Conservation (phyloP, 352 stramenopile genomes). For the Achlya hypogyna region DNA sequence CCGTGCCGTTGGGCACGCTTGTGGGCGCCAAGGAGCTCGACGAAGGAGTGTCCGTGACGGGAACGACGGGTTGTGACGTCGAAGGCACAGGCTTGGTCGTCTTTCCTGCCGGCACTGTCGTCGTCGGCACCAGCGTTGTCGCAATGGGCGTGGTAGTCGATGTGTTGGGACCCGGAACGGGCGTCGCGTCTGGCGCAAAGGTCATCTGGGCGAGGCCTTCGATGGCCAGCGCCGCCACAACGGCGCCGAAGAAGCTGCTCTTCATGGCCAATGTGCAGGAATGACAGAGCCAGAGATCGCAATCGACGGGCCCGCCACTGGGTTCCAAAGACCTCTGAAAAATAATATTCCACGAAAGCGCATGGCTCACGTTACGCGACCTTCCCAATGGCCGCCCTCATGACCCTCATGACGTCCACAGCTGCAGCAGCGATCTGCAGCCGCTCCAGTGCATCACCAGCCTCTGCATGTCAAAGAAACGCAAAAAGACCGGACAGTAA, state of each 20-base stretch:
- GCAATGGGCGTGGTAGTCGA: background rate
- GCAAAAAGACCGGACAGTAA: no score
- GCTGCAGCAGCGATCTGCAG: no score
- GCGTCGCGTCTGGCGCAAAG: background rate
- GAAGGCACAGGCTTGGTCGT: background rate
- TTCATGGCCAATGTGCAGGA: background rate
- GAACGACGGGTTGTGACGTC: background rate
- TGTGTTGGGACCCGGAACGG: constrained; percentile 6
- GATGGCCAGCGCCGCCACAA: background rate
- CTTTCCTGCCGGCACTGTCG: constrained; percentile 1
- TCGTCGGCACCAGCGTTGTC: background rate
- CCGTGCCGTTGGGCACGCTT: background rate
- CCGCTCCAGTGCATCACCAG: no score
- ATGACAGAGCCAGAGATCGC: background rate
- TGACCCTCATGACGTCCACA: no score
- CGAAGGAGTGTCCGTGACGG: background rate
- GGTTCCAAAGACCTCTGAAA: background rate
- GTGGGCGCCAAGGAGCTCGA: background rate
- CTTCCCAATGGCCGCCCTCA: no score
- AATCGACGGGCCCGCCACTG: background rate
- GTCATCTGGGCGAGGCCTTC: background rate
- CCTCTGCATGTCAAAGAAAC: no score
- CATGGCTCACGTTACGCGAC: no score
- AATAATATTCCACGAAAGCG: background rate
- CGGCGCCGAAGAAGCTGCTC: background rate